These are phyloP conservation scores for Hyparrhenia diplandra DNA, from an alignment of 176 grass and related monocot species.

Conservation along the genomic window DNA sequence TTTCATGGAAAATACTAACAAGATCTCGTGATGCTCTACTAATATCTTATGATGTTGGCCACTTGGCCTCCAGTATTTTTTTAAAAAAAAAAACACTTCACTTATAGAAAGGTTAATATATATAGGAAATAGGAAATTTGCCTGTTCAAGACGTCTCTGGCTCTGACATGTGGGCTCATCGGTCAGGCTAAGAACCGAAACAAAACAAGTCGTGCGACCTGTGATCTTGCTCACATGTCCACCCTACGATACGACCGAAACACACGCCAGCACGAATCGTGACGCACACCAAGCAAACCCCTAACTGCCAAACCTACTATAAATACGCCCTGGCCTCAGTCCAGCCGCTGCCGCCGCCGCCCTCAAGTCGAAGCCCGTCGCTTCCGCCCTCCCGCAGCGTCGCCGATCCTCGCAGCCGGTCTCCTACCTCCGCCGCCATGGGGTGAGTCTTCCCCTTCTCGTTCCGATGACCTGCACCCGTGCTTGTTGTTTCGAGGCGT, in stretches of 20 bases:
- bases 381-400: neutral
- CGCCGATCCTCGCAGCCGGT: neutral
- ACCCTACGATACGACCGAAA: neutral
- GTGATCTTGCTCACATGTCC: neutral
- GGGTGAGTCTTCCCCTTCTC: conserved; percentile 13
- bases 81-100: too few relatives aligned
- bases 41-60: too few relatives aligned
- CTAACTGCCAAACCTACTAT: conserved; percentile 15
- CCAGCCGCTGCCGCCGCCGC: conserved; percentile 11
- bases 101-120: too few relatives aligned
- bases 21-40: too few relatives aligned
- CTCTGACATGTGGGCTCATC: neutral
- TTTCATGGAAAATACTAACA: too few relatives aligned
- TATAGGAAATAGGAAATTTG: too few relatives aligned
- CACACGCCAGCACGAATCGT: conserved; percentile 18
- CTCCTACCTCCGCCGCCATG: conserved; percentile 35
- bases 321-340: conserved; percentile 1
- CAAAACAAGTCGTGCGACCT: neutral
- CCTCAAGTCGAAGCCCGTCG: neutral
- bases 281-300: neutral
- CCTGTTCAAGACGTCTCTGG: neutral
- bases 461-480: neutral
- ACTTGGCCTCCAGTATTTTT: too few relatives aligned
- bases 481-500: neutral
- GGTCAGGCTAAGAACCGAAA: neutral